Evolutionary conservation across 108 stramenopile species (phyloP).

Genomic region (Epipyxis sp.): DNA sequence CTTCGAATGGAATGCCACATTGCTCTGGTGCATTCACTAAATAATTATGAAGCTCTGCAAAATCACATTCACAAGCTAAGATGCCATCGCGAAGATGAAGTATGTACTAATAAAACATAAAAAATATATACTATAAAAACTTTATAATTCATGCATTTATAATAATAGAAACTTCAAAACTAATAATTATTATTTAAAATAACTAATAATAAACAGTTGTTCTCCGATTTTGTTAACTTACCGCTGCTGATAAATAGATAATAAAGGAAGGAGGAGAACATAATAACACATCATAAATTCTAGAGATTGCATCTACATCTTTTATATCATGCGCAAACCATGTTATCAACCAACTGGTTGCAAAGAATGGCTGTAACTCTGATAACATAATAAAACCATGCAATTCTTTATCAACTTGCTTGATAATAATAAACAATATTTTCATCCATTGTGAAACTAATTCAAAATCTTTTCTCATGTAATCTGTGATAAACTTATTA

Average conservation of each 20-base stretch:
- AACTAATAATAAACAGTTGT: too few relatives aligned
- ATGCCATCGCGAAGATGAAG: neutral
- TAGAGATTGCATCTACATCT: neutral
- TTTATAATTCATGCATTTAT: too few relatives aligned
- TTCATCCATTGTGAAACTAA: neutral
- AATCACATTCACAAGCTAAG: neutral
- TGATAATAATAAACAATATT: neutral
- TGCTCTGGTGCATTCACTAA: neutral
- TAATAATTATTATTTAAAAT: too few relatives aligned
- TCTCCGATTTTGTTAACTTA: too few relatives aligned
- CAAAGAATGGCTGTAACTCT: neutral
- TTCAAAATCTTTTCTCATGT: conserved; percentile 19
- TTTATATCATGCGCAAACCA: conserved; percentile 20
- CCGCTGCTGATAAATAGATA: conserved; percentile 2
- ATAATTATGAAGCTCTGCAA: neutral
- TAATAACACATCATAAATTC: conserved; percentile 1
- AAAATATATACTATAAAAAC: too few relatives aligned
- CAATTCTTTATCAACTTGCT: neutral
- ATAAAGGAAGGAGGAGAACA: neutral
- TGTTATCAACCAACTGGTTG: conserved; percentile 17
- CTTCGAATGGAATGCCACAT: neutral
- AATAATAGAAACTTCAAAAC: too few relatives aligned
- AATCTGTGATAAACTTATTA: neutral
- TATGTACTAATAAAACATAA: neutral
- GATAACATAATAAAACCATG: neutral